Evolutionary conservation across 345 rosid genomes (phyloP), one percentile per base, ranked within the genome.

Genomic region (Isatis tinctoria): DNA sequence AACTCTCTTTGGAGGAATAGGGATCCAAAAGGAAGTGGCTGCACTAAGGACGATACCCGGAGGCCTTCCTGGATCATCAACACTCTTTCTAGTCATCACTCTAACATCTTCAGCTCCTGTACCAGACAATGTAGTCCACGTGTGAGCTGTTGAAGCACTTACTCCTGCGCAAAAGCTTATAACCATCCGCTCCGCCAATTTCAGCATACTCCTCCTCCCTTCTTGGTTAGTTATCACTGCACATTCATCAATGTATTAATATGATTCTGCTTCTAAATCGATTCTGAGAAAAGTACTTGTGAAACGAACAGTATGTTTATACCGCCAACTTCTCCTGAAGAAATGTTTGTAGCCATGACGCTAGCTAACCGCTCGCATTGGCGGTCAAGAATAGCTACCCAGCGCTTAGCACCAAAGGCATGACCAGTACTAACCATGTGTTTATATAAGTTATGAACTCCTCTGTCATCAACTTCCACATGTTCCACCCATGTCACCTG

Each of bases 21-120:
- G 97, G 58, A 95, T 88, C 99, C 99, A 90, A 76, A 95, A 95
- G 4, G 97, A 95, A 79, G 96, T 92, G 2, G 99, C 97, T 49
- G 99, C 99, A 63, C 97, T 92, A 18, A 95, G 87, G 33, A 95
- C 96, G 80, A 92, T 92, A 41, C 99, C 99, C 0, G 97, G 93
- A 24, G 97, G 97, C 69, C 97, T 84, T 45, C 97, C 97, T 2
- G 99, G 99, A 73, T 95, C 99, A 72, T 92, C 93, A 0, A 88
- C 82, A 30, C 97, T 95, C 82, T 92, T 92, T 37, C 99, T 74
- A 18, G 99, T 92, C 99, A 92, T 90, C 12, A 95, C 97, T 47
- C 97, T 82, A 2, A 95, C 97, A 78, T 95, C 99, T 65, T 88
- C 99, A 14, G 92, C 92, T 45, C 96, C 99, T 3, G 97, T 90